A percentile compares a stretch with the other conserved stretches of the same genome.
Conservation (phyloP, 108 stramenopile species). For the Phaeodactylum tricornutum region DNA sequence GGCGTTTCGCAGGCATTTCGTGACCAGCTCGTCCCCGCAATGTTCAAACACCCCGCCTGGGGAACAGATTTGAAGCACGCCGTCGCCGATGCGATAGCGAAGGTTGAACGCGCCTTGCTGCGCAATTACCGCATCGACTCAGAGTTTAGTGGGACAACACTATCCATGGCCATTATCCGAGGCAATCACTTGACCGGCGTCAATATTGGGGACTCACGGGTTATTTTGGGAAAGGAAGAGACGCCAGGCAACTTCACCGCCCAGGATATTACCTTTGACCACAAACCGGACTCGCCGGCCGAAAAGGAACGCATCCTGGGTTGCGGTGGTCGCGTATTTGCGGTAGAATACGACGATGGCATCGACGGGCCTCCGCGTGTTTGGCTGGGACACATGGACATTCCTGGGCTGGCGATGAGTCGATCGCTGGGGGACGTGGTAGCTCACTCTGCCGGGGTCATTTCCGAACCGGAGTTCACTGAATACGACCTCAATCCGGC, state of each 20-base stretch:
- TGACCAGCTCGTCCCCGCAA: slow-evolving; percentile 75
- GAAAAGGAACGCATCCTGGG: slow-evolving; percentile 94
- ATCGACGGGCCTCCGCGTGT: slow-evolving; percentile 98
- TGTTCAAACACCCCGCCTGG: slow-evolving; percentile 85
- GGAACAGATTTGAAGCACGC: slow-evolving; percentile 63
- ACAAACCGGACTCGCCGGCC: slow-evolving; percentile 95
- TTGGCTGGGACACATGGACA: slow-evolving; percentile 98
- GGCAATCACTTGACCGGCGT: slow-evolving; percentile 82
- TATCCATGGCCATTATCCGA: slow-evolving; percentile 88
- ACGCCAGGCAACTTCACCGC: slow-evolving; percentile 39
- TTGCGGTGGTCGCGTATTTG: slow-evolving; percentile 94
- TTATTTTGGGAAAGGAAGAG: slow-evolving; percentile 70
- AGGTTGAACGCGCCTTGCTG: slow-evolving; percentile 82
- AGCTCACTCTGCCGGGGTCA: slow-evolving; percentile 96
- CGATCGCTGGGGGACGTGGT: slow-evolving; percentile 95
- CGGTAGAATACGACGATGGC: slow-evolving; percentile 98
- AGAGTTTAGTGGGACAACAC: slow-evolving; percentile 93
- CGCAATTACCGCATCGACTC: slow-evolving; percentile 89
- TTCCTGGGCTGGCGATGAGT: slow-evolving; percentile 96
- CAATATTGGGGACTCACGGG: slow-evolving; percentile 92
- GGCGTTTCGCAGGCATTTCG: slow-evolving; percentile 87
- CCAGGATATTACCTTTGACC: slow-evolving; percentile 89
- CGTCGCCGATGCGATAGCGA: slow-evolving; percentile 70
- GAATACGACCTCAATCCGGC: slow-evolving; percentile 72
- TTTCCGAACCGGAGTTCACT: slow-evolving; percentile 90